Percentiles rank a stretch among this genome's conserved stretches.
phyloP scores from a whole-genome alignment of 1,284 basidiomycete genomes.

The Meripilus lineatus region DNA sequence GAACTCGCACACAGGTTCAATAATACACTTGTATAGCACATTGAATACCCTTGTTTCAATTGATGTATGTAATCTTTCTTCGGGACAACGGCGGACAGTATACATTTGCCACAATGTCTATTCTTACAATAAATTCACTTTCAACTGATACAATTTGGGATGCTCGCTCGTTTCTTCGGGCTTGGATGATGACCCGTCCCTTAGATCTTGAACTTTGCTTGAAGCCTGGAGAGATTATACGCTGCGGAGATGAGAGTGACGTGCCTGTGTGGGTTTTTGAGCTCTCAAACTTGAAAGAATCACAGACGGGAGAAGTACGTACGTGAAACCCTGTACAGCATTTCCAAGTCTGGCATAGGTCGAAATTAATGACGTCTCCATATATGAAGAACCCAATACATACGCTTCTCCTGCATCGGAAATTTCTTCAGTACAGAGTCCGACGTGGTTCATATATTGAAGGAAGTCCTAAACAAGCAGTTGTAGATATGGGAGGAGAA shows the following conservation, averaged over 20 bases:
- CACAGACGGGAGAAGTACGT: slow-evolving; percentile 26
- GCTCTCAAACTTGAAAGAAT: slow-evolving; percentile 4
- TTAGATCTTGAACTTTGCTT: slow-evolving; percentile 21
- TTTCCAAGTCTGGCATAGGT: slow-evolving; percentile 57
- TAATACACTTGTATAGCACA: too few relatives aligned
- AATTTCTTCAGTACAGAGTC: slow-evolving; percentile 82
- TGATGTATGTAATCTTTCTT: too few relatives aligned
- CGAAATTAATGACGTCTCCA: neutral
- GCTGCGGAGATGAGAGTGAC: slow-evolving; percentile 81
- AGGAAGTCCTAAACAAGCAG: slow-evolving; percentile 55
- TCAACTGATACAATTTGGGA: too few relatives aligned
- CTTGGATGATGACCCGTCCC: too few relatives aligned
- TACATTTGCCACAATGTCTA: too few relatives aligned
- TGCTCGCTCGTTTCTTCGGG: too few relatives aligned
- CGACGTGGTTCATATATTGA: slow-evolving; percentile 82
- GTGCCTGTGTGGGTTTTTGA: slow-evolving; percentile 40
- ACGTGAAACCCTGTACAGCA: slow-evolving; percentile 86
- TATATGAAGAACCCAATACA: slow-evolving; percentile 18
- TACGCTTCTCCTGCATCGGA: slow-evolving; percentile 75
- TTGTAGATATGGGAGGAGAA: neutral
- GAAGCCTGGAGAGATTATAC: slow-evolving; percentile 72
- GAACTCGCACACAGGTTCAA: slow-evolving; percentile 1
- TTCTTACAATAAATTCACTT: too few relatives aligned
- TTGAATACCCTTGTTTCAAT: too few relatives aligned
- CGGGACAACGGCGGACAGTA: too few relatives aligned